phyloP scores from a whole-genome alignment of 2,329 filamentous ascomycete genomes.

The Helminthosporium solani region DNA sequence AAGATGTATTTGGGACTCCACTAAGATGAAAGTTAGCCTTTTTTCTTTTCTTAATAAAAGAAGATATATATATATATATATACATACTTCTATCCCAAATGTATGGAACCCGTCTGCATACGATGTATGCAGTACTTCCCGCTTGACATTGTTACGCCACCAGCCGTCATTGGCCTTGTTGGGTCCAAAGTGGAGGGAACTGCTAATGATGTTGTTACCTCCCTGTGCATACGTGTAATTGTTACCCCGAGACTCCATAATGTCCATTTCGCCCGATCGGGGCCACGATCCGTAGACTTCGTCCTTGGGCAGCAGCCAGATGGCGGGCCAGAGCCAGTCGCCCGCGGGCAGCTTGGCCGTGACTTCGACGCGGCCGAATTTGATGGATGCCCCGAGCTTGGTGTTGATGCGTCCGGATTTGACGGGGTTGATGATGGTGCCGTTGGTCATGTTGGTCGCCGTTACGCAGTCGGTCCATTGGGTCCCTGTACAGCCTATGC shows the following conservation, averaged over 20 bases:
- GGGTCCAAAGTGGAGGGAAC: slow-evolving; percentile 80
- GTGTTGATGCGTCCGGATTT: slow-evolving; percentile 78
- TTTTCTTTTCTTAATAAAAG: no score
- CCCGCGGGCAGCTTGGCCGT: slow-evolving; percentile 72
- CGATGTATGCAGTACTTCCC: slow-evolving; percentile 70
- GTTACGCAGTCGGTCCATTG: slow-evolving; percentile 64
- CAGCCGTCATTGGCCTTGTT: slow-evolving; percentile 70
- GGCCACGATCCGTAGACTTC: slow-evolving; percentile 77
- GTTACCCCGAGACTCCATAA: slow-evolving; percentile 78
- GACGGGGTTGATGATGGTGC: slow-evolving; percentile 74
- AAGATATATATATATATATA: background rate
- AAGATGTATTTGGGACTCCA: slow-evolving; percentile 89
- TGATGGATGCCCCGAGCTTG: slow-evolving; percentile 68
- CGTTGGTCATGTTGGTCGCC: slow-evolving; percentile 73
- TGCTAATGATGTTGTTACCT: slow-evolving; percentile 78
- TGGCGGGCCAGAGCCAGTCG: slow-evolving; percentile 91
- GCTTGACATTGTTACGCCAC: slow-evolving; percentile 82
- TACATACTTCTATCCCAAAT: slow-evolving; percentile 66
- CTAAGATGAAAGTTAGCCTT: slow-evolving; percentile 24
- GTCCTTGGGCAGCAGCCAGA: slow-evolving; percentile 80
- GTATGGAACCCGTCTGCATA: slow-evolving; percentile 70
- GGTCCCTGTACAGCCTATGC: slow-evolving; percentile 67
- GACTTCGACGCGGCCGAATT: slow-evolving; percentile 80
- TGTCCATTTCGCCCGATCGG: slow-evolving; percentile 78
- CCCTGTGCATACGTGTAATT: slow-evolving; percentile 74